A percentile compares a stretch with the other conserved stretches of the same genome.
Evolutionary conservation across 2,329 filamentous ascomycete genomes (phyloP).

Genomic region (Phyllachora maydis): DNA sequence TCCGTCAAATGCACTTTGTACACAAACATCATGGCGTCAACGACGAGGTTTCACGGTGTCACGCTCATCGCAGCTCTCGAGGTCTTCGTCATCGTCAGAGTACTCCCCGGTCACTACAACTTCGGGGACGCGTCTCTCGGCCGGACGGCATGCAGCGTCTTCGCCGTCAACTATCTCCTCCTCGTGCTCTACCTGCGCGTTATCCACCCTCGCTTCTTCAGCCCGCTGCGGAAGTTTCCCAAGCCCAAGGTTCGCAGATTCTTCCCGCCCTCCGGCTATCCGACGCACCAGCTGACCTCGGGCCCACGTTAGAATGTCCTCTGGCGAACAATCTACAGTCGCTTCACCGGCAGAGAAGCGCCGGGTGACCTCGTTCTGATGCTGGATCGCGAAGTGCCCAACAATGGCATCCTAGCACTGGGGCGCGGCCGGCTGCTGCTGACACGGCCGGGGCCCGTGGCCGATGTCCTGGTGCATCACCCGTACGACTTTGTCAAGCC

Average conservation of each 20-base stretch:
- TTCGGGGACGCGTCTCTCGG: neutral
- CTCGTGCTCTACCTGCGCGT: constrained; percentile 1
- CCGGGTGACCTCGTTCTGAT: constrained; percentile 2
- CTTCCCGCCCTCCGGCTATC: neutral
- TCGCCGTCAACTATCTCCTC: constrained; percentile 1
- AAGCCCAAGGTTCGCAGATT: constrained; percentile 1
- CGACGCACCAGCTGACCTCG: neutral
- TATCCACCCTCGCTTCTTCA: constrained; percentile 1
- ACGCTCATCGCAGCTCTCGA: neutral
- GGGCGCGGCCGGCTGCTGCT: constrained; percentile 1
- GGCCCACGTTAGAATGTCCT: neutral
- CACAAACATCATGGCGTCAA: no score
- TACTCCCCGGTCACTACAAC: neutral
- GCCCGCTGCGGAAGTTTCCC: constrained; percentile 2
- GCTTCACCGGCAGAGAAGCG: neutral
- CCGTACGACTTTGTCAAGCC: constrained; percentile 4
- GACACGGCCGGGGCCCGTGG: constrained; percentile 2
- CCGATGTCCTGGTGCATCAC: constrained; percentile 3
- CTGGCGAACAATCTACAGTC: no score
- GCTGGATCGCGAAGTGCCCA: constrained; percentile 1
- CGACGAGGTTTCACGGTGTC: neutral
- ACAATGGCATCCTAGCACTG: constrained; percentile 2
- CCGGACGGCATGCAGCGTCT: neutral
- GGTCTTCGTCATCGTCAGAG: neutral
- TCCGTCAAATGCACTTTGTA: no score